Base-by-base conservation (phyloP, 31 red algal genomes). In the Asparagopsis taxiformis region DNA sequence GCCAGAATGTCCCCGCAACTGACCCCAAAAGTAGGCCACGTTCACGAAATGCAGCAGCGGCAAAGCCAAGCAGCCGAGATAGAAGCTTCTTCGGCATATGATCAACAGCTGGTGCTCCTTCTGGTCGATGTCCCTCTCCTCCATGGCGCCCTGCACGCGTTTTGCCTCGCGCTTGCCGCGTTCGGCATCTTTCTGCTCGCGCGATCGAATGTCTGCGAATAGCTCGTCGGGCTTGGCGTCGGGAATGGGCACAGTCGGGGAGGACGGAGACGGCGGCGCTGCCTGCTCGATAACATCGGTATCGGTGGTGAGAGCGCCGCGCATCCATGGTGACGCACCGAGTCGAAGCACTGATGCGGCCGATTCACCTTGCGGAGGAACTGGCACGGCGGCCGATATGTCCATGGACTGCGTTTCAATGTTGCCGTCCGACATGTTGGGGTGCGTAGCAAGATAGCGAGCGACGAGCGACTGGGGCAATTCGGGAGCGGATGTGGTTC, bases 1-100 rank as follows among this genome's bases (percentile, higher is more conserved):
- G n/a, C 53, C 41, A 24, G 41, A 20, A 10, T 41, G 32, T 21
- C 41, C 44, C 2, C 17, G 56, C 46, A 65, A 63, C 13, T 80
- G 51, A 3, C 46, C 25, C 2, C 13, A 28, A 48, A 69, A 80
- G 53, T 80, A 55, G 38, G 59, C 48, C 7, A 80, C 76, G 36
- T 49, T 80, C 3, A 80, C 76, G 28, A 80, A 80, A 1, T 68
- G 76, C 33, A 80, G 33, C 51, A 80, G 31, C 2, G 76, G 76
- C 26, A 80, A 46, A 8, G 63, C 76, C 43, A 80, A 80, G 70
- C 76, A 80, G 16, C 76, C 76, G 5, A 80, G 35, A 22, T 53
- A 33, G 39, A 80, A 80, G 37, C 59, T 48, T 35, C 1, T 59
- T 9, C 63, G 61, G 60, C 62, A 69, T 23, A 46, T 28, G 11